Conservation (phyloP, 2,329 filamentous ascomycete genomes). For the Exophiala aquamarina region DNA sequence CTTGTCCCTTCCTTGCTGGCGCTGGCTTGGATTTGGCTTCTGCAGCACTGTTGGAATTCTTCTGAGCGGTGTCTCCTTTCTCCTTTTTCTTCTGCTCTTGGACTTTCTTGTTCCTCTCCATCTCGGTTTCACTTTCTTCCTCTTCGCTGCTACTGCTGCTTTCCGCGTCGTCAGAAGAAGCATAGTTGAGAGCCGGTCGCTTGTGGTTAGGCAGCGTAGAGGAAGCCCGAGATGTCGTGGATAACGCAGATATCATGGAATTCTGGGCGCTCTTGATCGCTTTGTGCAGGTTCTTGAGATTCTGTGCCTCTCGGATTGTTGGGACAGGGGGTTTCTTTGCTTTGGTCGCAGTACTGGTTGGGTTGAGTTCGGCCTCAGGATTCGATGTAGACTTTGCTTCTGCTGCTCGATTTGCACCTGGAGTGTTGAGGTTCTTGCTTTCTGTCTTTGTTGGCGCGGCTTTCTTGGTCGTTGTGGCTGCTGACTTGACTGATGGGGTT, state of each 20-base stretch:
- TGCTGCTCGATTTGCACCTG: constrained; percentile 2
- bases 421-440: constrained; percentile 4
- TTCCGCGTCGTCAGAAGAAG: constrained; percentile 1
- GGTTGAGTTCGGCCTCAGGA: too few relatives aligned
- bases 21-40: neutral
- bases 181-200: constrained; percentile 5
- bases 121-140: constrained; percentile 7
- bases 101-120: neutral
- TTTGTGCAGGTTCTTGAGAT: constrained; percentile 5
- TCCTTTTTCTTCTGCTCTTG: neutral
- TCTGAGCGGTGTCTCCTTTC: neutral
- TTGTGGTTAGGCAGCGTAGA: neutral
- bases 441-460: neutral
- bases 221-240: neutral
- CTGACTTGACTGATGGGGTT: constrained; percentile 1
- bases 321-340: neutral
- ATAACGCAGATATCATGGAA: neutral
- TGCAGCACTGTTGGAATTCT: neutral
- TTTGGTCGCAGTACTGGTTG: neutral
- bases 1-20: neutral
- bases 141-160: constrained; percentile 7
- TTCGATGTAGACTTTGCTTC: constrained; percentile 5
- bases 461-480: neutral
- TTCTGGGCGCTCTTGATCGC: constrained; percentile 1
- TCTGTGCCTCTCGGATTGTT: constrained; percentile 1